Base-by-base conservation (phyloP, 2,329 filamentous ascomycete genomes). In the Hypoxylon sp. region DNA sequence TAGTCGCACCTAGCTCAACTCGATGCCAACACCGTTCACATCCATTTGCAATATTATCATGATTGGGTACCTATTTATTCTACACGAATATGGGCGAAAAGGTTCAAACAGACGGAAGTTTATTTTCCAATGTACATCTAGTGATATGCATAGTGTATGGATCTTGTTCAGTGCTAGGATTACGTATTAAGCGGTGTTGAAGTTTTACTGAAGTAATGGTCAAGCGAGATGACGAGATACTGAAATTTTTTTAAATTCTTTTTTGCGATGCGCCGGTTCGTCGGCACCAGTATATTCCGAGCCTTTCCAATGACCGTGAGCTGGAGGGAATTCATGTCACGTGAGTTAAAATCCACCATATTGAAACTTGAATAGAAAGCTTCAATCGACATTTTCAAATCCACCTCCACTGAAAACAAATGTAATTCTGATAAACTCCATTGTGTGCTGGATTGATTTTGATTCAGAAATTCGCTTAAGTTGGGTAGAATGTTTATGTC, bases 181-280 rank as follows among this genome's bases (percentile, higher is more conserved):
- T 53, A 50, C 24, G 19, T 33, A 11, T 33, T 50, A 17, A 24
- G 24, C 55, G 54, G 29, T 50, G 47, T 44, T 33, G 19, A 19
- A 17, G 29, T 59, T 5, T 9, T 9, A 8, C 8, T 9, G 29
- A 31, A 9, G 29, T 31, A 31, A 8, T 2, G 29, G 29, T 11
- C 29, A 51, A 69, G 58, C 50, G 51, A 63, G 24, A 63, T 63
- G 63, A 62, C 52, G 52, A 39, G 44, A 59, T 47, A 35, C 33
- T 37, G 10, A 46, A 62, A 19, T 39, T 63, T 59, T 63, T 59
- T 58, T 57, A 2, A 22, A 31, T 14, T 26, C 48, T 48, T 54
- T 59, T 39, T 48, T 17, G 13, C 22, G 35, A 31, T 60, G 47
- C 29, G 26, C 37, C 52, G 42, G 37, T 60, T 60, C 22, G 52